These are phyloP conservation scores for Jaminaea rosea DNA, from an alignment of 1,284 basidiomycete species.

Conservation along the genomic window DNA sequence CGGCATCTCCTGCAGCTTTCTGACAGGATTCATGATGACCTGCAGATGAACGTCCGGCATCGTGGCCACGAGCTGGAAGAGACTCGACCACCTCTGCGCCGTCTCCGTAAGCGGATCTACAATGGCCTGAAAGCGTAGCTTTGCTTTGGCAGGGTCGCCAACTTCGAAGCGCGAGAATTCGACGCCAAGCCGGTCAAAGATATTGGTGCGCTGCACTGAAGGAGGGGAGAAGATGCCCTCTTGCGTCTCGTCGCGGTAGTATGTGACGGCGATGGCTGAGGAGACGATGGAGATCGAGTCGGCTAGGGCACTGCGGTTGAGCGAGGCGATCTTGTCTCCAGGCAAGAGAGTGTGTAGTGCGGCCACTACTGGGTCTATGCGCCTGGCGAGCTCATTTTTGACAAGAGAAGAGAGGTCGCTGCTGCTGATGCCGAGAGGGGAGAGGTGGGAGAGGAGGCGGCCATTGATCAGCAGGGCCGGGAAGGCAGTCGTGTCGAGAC, in stretches of 20 bases:
- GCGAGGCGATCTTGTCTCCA: neutral
- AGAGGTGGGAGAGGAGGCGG: conserved; percentile 4
- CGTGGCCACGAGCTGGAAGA: conserved; percentile 46
- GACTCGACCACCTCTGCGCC: conserved; percentile 71
- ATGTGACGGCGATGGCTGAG: conserved; percentile 20
- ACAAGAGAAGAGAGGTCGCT: conserved; percentile 10
- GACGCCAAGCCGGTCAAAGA: conserved; percentile 14
- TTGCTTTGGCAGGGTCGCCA: conserved; percentile 61
- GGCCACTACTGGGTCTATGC: conserved; percentile 3
- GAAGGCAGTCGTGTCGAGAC: neutral
- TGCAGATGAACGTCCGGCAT: conserved; percentile 25
- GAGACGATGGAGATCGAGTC: conserved; percentile 1
- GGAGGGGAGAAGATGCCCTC: conserved; percentile 13
- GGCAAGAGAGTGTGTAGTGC: neutral
- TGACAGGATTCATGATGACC: conserved; percentile 32
- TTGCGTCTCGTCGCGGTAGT: conserved; percentile 7
- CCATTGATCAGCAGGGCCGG: conserved; percentile 11
- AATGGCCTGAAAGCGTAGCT: conserved; percentile 65
- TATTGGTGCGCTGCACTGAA: conserved; percentile 8
- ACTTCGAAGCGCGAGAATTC: conserved; percentile 50
- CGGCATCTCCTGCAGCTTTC: conserved; percentile 58
- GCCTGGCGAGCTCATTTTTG: conserved; percentile 1
- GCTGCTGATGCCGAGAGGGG: neutral
- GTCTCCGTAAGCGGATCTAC: conserved; percentile 76
- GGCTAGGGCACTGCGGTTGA: neutral